phyloP scores from a whole-genome alignment of 108 stramenopile species.

The Skeletonema grethae region DNA sequence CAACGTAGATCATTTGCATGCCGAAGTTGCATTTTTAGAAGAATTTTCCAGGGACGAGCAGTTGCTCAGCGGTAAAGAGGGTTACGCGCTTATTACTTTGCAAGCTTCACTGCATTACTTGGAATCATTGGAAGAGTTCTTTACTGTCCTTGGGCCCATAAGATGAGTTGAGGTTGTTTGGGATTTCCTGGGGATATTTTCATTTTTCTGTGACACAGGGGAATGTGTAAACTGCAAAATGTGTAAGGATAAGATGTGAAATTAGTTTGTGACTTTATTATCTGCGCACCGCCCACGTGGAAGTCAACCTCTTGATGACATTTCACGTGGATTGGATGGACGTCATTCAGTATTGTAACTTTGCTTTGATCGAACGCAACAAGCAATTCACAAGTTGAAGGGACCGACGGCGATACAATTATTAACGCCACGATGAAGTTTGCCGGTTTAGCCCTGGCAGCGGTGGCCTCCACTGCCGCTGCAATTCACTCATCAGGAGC shows the following conservation, averaged over 20 bases:
- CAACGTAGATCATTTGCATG: constrained; percentile 64
- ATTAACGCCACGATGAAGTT: neutral
- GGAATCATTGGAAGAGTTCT: constrained; percentile 63
- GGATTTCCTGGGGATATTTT: too few relatives aligned
- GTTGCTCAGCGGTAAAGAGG: constrained; percentile 81
- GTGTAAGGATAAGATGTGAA: too few relatives aligned
- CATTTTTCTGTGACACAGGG: neutral
- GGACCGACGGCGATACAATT: neutral
- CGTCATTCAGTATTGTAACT: too few relatives aligned
- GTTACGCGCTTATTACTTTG: constrained; percentile 83
- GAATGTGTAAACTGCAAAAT: neutral
- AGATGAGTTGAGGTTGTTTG: too few relatives aligned
- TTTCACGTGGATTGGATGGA: neutral
- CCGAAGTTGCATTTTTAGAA: constrained; percentile 84
- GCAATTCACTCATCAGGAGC: neutral
- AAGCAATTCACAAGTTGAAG: neutral
- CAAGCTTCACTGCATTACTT: constrained; percentile 87
- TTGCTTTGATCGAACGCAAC: neutral
- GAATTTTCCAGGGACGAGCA: constrained; percentile 89
- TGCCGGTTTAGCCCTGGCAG: neutral
- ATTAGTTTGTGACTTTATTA: too few relatives aligned
- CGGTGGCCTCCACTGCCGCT: constrained; percentile 5
- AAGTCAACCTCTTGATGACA: neutral
- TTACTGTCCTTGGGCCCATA: neutral
- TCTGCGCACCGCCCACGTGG: neutral